Evolutionary conservation across 2,329 filamentous ascomycete genomes (phyloP), one percentile per base, ranked within the genome.

Genomic region (Apiospora aurea): DNA sequence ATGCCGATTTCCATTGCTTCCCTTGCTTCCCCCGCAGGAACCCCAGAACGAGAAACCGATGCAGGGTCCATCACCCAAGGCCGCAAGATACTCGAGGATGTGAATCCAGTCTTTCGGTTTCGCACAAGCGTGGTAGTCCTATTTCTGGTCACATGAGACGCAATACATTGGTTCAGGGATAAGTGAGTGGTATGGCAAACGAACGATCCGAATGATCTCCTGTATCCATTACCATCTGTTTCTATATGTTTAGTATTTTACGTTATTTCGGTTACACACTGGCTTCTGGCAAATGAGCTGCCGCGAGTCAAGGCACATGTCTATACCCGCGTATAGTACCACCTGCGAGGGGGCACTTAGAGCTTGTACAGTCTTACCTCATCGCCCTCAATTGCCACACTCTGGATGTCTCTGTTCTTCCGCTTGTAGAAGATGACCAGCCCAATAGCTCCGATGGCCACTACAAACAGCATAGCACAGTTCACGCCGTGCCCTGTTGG

Each of bases 401-500:
- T 78, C 53, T 77, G 57, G 53, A 86, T 72, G 71, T 76, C 76
- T 72, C 75, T 76, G 67, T 87, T 86, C 75, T 80, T 82, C 77
- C 83, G 79, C 7, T 83, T 85, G 75, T 92, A 92, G 75, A 89
- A 90, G 11, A 87, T 21, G 71, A 88, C 82, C 74, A 92, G 76
- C 0, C 83, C 78, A 2, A 89, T 74, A 72, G 88, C 87, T 0
- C 87, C 88, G 0, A 80, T 83, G 2, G 85, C 82, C 0, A 91
- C 90, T 72, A 91, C 86, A 16, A 92, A 82, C 53, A 92, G 76
- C 75, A 92, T 80, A 16, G 82, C 90, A 2, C 89, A 89, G 78
- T 92, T 92, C 6, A 86, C 87, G 88, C 89, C 93, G 78, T 93
- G 91, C 0, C 91, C 92, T 0, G 91, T 93, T 0, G 90, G 90